Evolutionary conservation across 1,284 basidiomycete genomes (phyloP), one percentile per base, ranked within the genome.

Genomic region (Trametes pubescens): DNA sequence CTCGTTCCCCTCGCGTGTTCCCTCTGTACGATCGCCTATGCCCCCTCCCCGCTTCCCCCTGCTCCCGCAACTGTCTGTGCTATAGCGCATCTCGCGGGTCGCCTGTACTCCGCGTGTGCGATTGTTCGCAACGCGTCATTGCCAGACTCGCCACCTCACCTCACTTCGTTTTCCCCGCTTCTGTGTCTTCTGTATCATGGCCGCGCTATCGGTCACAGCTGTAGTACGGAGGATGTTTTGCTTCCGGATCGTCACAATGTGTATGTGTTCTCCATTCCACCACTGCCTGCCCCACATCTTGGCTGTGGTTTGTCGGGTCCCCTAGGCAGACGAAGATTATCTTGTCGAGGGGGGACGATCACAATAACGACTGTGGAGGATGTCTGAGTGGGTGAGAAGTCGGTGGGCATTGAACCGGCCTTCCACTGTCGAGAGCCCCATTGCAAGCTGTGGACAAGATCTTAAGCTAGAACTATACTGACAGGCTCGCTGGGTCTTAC

Each of bases 221-320:
- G 62, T 65, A 55, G 35, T 62, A 26, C 57, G 63, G 58, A 58
- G 61, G 56, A 52, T 61, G 58, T 64, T 57, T 61, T 63, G 66
- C 57, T 65, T 57, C 64, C 61, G 64, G 64, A 64, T 64, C 64
- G 61, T 65, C 61, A 59, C 38, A 68, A 65, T 68, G 66, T 61
- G 62, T 60, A 65, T 65, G 61, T 51, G 61, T 51, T 59, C 47
- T 67, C 65, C 37, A 43, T 24, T 10, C 57, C 55, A 24, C 49
- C 34, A 29, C 34, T 26, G 7, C 35, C 10, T 13, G 37, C 14
- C 10, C 37, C 16, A 8, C 29, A 32, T 32, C 29, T n/a, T n/a
- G n/a, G n/a, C n/a, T n/a, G n/a, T n/a, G n/a, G n/a, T n/a, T n/a
- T n/a, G n/a, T n/a, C n/a, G n/a, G n/a, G n/a, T n/a, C n/a, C n/a